Evolutionary conservation across 371 early-diverging fungal genomes (phyloP).

Genomic region (Vairimorpha necatrix): DNA sequence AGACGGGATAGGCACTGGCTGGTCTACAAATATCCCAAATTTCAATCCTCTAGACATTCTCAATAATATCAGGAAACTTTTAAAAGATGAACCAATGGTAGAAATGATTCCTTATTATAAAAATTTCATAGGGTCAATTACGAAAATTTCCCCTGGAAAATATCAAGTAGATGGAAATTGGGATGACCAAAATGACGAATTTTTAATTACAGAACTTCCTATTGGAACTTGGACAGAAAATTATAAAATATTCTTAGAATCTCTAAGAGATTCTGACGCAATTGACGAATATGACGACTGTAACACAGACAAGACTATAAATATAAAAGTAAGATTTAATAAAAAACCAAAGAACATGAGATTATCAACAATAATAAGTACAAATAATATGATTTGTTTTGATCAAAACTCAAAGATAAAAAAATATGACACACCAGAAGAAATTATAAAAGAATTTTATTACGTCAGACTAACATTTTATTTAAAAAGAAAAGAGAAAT

Average conservation of each 20-base stretch:
- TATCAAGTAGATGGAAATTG: constrained; percentile 73
- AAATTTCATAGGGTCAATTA: constrained; percentile 71
- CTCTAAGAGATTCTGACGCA: constrained; percentile 68
- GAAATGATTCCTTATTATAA: constrained; percentile 91
- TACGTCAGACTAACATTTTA: constrained; percentile 78
- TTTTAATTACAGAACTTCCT: constrained; percentile 87
- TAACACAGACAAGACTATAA: constrained; percentile 69
- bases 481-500: constrained; percentile 77
- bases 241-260: constrained; percentile 81
- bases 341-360: constrained; percentile 74
- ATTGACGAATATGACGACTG: constrained; percentile 67
- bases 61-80: constrained; percentile 75
- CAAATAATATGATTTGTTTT: constrained; percentile 91
- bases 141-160: constrained; percentile 66
- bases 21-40: constrained; percentile 69
- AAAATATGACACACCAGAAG: constrained; percentile 73
- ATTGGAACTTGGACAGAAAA: constrained; percentile 83
- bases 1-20: constrained; percentile 96
- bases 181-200: constrained; percentile 68
- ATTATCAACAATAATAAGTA: constrained; percentile 69
- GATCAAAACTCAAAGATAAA: constrained; percentile 79
- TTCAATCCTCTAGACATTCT: constrained; percentile 87
- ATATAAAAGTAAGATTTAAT: constrained; percentile 74
- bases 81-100: constrained; percentile 70
- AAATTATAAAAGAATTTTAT: constrained; percentile 85